Percentiles rank a stretch among this genome's conserved stretches.
Conservation (phyloP, 441 rosid genomes). For the Geranium incanum region DNA sequence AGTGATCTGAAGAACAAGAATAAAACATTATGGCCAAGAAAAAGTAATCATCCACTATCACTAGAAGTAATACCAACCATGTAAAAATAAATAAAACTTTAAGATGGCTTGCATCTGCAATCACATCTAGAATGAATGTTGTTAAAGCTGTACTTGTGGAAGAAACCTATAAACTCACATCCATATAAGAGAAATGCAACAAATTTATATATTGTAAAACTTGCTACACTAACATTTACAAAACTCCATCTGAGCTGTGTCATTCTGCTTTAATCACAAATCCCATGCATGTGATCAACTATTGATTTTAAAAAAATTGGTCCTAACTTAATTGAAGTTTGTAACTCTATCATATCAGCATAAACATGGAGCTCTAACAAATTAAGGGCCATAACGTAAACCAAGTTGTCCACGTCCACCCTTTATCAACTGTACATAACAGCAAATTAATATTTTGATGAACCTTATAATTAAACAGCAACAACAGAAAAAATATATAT, state of each 20-base stretch:
- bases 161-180: not conserved
- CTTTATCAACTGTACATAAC: not conserved
- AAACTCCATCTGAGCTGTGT: not conserved
- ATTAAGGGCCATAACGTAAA: not conserved
- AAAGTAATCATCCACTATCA: constrained; percentile 1
- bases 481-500: not conserved
- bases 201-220: not conserved
- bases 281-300: not conserved
- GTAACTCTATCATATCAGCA: not conserved
- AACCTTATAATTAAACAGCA: not conserved
- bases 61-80: not conserved
- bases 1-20: constrained; percentile 38
- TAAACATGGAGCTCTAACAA: not conserved
- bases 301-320: not conserved
- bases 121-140: not conserved
- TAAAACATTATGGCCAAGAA: constrained; percentile 5
- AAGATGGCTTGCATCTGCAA: not conserved
- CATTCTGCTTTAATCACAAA: not conserved
- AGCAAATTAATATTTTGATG: not conserved
- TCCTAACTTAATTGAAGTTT: not conserved
- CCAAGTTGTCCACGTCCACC: not conserved
- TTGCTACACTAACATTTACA: not conserved
- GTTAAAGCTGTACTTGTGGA: not conserved
- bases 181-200: not conserved
- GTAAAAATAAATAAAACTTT: not conserved